Conservation (phyloP, 495 filamentous ascomycete species). For the Clavariopsis aquatica region DNA sequence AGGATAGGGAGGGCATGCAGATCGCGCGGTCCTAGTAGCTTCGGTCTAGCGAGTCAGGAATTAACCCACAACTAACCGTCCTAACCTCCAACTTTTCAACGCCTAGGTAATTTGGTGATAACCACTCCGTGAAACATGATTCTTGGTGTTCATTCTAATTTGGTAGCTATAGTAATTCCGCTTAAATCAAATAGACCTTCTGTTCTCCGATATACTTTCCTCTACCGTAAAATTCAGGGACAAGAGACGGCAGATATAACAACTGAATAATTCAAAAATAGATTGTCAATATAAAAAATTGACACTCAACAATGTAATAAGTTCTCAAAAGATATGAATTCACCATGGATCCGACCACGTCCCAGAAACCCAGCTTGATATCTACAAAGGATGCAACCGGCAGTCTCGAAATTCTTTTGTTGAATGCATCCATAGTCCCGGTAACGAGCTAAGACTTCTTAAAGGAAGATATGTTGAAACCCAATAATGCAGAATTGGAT, state of each 20-base stretch:
- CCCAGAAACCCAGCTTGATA: slow-evolving; percentile 16
- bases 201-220: too few species aligned
- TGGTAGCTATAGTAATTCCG: too few species aligned
- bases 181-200: too few species aligned
- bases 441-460: slow-evolving; percentile 12
- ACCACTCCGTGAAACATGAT: too few species aligned
- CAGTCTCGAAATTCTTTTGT: slow-evolving; percentile 7
- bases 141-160: too few species aligned
- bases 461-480: slow-evolving; percentile 10
- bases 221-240: too few species aligned
- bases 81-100: background rate
- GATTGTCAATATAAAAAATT: too few species aligned
- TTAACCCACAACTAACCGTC: background rate
- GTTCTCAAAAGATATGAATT: slow-evolving; percentile 8
- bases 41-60: background rate
- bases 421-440: slow-evolving; percentile 16
- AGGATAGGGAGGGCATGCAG: slow-evolving; percentile 3
- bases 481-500: too few species aligned
- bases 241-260: too few species aligned
- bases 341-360: slow-evolving; percentile 19
- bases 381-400: background rate
- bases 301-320: background rate
- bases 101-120: too few species aligned
- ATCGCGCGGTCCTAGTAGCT: background rate
- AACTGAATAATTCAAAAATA: too few species aligned